These are phyloP conservation scores for Apiotrichum sp. DNA, from an alignment of 1,284 basidiomycete species.

Conservation along the genomic window DNA sequence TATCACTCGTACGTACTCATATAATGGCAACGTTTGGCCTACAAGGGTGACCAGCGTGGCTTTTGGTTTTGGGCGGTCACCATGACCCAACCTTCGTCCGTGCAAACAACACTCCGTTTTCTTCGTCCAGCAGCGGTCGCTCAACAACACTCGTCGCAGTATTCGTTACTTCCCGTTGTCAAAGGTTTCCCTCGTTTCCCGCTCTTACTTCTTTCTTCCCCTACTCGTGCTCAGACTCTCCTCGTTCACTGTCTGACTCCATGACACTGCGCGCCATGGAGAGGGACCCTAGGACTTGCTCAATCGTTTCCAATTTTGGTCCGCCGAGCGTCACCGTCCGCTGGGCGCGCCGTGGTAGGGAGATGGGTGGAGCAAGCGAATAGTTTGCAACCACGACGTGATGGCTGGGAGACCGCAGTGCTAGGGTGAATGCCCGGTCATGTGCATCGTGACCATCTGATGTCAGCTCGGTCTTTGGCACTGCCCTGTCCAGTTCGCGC, in stretches of 20 bases:
- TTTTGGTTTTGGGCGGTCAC: no score
- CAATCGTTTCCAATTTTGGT: conserved; percentile 4
- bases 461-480: background rate
- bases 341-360: conserved; percentile 11
- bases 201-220: background rate
- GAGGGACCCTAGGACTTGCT: conserved; percentile 4
- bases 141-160: no score
- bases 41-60: no score
- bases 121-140: no score
- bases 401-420: conserved; percentile 3
- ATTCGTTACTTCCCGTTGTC: no score
- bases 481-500: no score
- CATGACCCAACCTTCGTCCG: no score
- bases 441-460: background rate
- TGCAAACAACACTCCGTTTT: no score
- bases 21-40: no score
- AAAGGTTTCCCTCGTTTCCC: no score
- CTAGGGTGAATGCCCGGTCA: conserved; percentile 4
- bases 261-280: background rate
- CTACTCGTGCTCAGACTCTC: conserved; percentile 2
- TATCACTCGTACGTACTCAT: no score
- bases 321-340: conserved; percentile 3
- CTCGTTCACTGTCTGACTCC: background rate
- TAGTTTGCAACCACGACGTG: conserved; percentile 1
- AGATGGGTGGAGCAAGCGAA: conserved; percentile 2